phyloP scores from a whole-genome alignment of 2,329 filamentous ascomycete genomes.

The Talaromyces sp. region DNA sequence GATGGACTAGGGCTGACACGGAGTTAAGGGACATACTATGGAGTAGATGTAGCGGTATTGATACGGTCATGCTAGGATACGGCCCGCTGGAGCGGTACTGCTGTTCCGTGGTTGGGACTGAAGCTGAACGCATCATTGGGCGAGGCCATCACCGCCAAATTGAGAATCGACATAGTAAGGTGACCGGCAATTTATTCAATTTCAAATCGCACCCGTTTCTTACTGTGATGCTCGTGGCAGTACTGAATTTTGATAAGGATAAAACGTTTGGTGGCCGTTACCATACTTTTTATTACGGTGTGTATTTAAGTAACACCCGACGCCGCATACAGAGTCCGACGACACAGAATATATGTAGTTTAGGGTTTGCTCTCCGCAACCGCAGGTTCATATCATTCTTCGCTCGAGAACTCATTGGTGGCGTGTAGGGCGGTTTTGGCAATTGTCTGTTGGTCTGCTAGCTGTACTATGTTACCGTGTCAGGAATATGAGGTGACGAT shows the following conservation, averaged over 20 bases:
- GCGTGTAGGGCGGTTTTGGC: not conserved
- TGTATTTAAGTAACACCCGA: not conserved
- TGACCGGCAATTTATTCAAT: not conserved
- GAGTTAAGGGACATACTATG: not conserved
- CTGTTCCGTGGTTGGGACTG: conserved; percentile 2
- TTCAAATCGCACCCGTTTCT: not conserved
- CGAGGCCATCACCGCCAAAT: not conserved
- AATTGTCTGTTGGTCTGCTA: not conserved
- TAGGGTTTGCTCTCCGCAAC: not conserved
- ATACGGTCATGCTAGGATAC: not conserved
- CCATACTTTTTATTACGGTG: not conserved
- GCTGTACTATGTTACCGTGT: not conserved
- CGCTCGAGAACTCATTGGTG: not conserved
- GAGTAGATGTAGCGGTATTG: not conserved
- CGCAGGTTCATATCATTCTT: not conserved
- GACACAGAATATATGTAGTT: not conserved
- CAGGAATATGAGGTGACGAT: not conserved
- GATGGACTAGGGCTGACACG: not conserved
- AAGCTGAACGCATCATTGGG: not conserved
- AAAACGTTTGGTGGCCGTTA: not conserved
- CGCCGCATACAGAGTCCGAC: not conserved
- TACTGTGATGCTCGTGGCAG: not conserved
- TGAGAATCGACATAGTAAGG: not conserved
- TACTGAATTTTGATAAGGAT: not conserved
- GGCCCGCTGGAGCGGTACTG: conserved; percentile 1